These are phyloP conservation scores for Paramecium biaurelia DNA, from an alignment of 73 alveolate species.

Conservation along the genomic window DNA sequence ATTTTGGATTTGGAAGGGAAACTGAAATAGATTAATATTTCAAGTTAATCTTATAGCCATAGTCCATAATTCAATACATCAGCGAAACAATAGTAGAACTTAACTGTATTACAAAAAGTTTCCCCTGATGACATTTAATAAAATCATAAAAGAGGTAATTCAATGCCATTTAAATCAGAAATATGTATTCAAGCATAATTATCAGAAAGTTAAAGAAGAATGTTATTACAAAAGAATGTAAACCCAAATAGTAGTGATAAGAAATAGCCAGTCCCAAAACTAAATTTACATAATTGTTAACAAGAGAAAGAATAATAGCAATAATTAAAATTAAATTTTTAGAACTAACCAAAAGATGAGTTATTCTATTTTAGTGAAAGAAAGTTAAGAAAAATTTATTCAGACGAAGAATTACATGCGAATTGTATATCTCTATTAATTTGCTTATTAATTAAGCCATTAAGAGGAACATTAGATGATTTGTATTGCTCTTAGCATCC, in stretches of 20 bases:
- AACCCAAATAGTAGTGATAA: background rate
- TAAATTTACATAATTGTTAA: slow-evolving; percentile 40
- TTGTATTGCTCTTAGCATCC: slow-evolving; percentile 95
- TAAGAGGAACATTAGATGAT: slow-evolving; percentile 97
- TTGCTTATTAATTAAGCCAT: slow-evolving; percentile 92
- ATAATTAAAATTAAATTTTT: slow-evolving; percentile 65
- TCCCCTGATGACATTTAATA: background rate
- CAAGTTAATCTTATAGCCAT: slow-evolving; percentile 47
- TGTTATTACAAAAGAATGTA: background rate
- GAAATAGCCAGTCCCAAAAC: background rate
- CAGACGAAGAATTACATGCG: slow-evolving; percentile 96
- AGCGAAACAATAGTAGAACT: slow-evolving; percentile 4
- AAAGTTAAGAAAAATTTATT: slow-evolving; percentile 86
- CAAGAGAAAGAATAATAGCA: slow-evolving; percentile 68
- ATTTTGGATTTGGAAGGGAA: slow-evolving; percentile 31
- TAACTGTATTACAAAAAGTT: background rate
- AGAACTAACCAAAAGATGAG: slow-evolving; percentile 73
- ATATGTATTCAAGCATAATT: background rate
- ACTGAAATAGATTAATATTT: background rate
- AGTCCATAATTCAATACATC: slow-evolving; percentile 45
- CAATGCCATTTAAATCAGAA: slow-evolving; percentile 43
- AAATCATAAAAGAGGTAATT: slow-evolving; percentile 54
- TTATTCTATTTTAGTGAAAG: slow-evolving; percentile 88
- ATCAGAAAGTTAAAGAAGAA: slow-evolving; percentile 18
- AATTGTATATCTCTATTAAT: slow-evolving; percentile 82